Evolutionary conservation across 2,329 filamentous ascomycete genomes (phyloP).

Genomic region (Aureobasidium leucospermi): DNA sequence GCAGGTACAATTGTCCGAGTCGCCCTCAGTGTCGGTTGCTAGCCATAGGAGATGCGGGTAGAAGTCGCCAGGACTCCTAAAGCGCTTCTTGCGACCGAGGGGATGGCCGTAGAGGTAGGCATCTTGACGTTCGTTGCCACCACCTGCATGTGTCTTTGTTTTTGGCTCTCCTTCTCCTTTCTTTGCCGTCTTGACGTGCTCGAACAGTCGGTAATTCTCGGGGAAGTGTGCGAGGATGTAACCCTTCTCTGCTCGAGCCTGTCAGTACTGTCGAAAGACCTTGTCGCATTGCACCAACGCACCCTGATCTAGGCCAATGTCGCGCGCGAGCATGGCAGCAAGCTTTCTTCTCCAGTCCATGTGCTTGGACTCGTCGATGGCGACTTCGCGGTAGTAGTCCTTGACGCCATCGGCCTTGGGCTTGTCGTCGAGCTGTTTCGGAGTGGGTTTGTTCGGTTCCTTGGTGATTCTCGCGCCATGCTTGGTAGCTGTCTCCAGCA

Average conservation of each 20-base stretch:
- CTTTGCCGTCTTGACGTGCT: conserved; percentile 46
- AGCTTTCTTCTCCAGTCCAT: conserved; percentile 53
- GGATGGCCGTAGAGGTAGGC: conserved; percentile 56
- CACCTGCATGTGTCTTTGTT: conserved; percentile 42
- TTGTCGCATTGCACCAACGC: not conserved
- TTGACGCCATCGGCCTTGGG: conserved; percentile 47
- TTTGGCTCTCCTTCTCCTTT: conserved; percentile 42
- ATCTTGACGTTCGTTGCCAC: conserved; percentile 49
- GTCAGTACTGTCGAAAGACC: not conserved
- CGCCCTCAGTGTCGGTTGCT: conserved; percentile 43
- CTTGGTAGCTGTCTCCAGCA: conserved; percentile 42
- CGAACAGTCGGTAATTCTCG: conserved; percentile 50
- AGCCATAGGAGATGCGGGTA: conserved; percentile 55
- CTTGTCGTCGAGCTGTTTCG: conserved; percentile 44
- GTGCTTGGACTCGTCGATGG: conserved; percentile 45
- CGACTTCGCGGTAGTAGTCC: conserved; percentile 48
- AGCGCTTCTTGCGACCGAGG: conserved; percentile 49
- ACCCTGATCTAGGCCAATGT: conserved; percentile 31
- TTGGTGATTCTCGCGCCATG: conserved; percentile 35
- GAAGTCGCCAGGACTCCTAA: conserved; percentile 52
- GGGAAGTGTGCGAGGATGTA: conserved; percentile 49
- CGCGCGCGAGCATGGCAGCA: conserved; percentile 50
- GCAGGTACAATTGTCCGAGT: conserved; percentile 50
- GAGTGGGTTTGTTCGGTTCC: conserved; percentile 45
- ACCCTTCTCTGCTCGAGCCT: conserved; percentile 26